Percentiles rank a stretch among this genome's conserved stretches.
phyloP scores from a whole-genome alignment of 1,284 basidiomycete species.

The Cryptococcus neoformans region DNA sequence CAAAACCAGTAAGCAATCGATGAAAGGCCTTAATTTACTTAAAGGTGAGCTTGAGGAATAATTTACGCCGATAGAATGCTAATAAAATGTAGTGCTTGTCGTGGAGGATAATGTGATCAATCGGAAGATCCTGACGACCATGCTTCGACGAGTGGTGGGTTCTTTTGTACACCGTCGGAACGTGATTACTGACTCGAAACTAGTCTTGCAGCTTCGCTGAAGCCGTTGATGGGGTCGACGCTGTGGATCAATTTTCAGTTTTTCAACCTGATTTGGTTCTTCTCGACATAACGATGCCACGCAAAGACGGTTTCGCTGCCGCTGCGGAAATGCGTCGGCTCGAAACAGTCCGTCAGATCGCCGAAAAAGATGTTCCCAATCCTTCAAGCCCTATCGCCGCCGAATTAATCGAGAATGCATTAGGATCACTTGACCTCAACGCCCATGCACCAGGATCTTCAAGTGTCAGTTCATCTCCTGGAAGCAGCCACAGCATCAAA shows the following conservation, averaged over 20 bases:
- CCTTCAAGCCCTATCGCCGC: too few species aligned
- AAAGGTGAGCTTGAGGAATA: background rate
- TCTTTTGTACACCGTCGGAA: conserved; percentile 16
- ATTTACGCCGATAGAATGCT: background rate
- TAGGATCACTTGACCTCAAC: background rate
- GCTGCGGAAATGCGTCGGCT: conserved; percentile 36
- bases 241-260: conserved; percentile 35
- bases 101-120: conserved; percentile 49
- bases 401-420: background rate
- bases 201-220: conserved; percentile 28
- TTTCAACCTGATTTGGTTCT: conserved; percentile 35
- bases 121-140: conserved; percentile 45
- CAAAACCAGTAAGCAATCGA: background rate
- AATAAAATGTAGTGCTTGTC: conserved; percentile 13
- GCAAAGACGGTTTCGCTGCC: conserved; percentile 45
- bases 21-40: background rate
- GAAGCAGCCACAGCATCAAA: background rate
- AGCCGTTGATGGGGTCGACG: conserved; percentile 42
- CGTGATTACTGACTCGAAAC: background rate
- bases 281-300: conserved; percentile 49
- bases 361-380: background rate
- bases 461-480: background rate
- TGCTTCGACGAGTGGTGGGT: conserved; percentile 27
- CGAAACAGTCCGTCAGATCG: conserved; percentile 17
- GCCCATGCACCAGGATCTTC: background rate